Base-by-base conservation (phyloP, 2,329 filamentous ascomycete genomes). In the Pseudonectria buxi region DNA sequence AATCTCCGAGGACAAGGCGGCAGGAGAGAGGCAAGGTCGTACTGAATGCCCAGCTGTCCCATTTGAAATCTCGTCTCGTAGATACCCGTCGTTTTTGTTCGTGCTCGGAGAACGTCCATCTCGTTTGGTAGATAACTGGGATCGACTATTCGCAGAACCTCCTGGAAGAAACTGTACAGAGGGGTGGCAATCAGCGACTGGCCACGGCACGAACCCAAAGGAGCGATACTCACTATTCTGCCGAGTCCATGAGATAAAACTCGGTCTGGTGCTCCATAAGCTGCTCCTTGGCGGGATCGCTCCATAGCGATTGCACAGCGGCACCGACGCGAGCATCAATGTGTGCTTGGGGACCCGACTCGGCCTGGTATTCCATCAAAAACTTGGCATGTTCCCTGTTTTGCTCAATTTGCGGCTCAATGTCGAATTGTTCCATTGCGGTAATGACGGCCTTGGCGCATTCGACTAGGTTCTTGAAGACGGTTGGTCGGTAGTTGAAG, bases 211-310 rank as follows among this genome's bases (percentile, higher is more conserved):
- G 18, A 24, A 24, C 14, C 13, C 3, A 12, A 24, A 22, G 14
- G 15, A 14, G 41, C 50, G 25, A 7, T 22, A 63, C 85, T 59
- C 74, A 98, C 90, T 98, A 98, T 68, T 89, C 88, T 34, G 92
- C 92, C 15, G 92, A 98, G 62, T 98, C 92, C 92, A 98, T 98
- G 39, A 98, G 70, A 59, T 98, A 98, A 62, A 98, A 98, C 64
- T 98, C 90, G 57, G 88, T 95, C 59, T 94, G 86, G 58, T 92
- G 86, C 55, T 95, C 86, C 72, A 96, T 82, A 26, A 95, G 75
- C 48, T 76, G 78, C 36, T 85, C 78, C 51, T 86, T 86, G 49
- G 83, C 83, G 7, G 86, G 82, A 56, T 98, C 92, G 51, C 82
- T 82, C 92, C 92, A 98, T 58, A 98, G 68, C 35, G 86, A 82